Base-by-base conservation (phyloP, 768 basidiomycete species). In the Mycena vulgaris region DNA sequence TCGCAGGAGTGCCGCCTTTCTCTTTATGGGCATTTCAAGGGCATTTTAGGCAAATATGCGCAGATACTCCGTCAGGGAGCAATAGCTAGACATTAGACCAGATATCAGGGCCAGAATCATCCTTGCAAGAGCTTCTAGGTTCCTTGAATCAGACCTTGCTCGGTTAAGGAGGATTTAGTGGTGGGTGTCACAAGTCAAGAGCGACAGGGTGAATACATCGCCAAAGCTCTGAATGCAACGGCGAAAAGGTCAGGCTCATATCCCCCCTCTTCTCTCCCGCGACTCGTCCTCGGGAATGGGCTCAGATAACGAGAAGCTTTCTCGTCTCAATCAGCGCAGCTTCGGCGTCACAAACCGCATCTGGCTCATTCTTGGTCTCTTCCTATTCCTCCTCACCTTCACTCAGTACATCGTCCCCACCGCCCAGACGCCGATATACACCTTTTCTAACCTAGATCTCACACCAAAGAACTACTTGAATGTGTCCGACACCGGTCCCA, bases 381-480 rank as follows among this genome's bases (percentile, higher is more conserved):
- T 95, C 72, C 76, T 90, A 70, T 81, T 84, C 75, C 78, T 94
- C 72, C 58, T 92, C 60, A 75, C 83, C 28, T 81, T 92, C 76
- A 89, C 91, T 7, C 90, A 89, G 68, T 88, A 85, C 62, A 79
- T 84, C 2, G 80, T 78, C 23, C 79, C 79, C 31, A 77, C 73
- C 48, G 13, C 73, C 28, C 49, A 37, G 28, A 72, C 69, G n/a
- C 75, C 57, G 67, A 60, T 47, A 62, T 64, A 68, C 56, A 64
- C 72, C 76, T 85, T 84, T 70, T 83, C 83, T 0, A 86, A 84
- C 10, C 82, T 84, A 3, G 83, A 87, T 67, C 84, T 93, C 39
- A 87, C 87, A 56, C 82, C 96, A 0, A 92, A 93, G 76, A 95
- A 97, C 79, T 97, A 97, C 79, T 84, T 98, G 66, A 96, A 97